phyloP scores from a whole-genome alignment of 805 yeast genomes.

The Starmerella floris region DNA sequence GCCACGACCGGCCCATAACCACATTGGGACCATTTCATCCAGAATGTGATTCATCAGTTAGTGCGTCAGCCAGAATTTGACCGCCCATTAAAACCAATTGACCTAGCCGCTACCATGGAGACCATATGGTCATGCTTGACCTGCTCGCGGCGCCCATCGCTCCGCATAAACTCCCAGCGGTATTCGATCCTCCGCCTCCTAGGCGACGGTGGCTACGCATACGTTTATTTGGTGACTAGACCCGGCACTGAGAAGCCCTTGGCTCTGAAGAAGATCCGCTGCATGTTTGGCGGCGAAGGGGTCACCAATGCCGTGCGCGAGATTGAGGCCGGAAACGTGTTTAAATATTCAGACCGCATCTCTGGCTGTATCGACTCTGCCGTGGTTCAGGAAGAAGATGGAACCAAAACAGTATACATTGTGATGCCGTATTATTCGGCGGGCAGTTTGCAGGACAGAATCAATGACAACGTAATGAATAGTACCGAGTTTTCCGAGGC shows the following conservation, averaged over 20 bases:
- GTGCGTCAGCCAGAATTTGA: too few relatives aligned
- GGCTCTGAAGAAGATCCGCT: conserved; percentile 75
- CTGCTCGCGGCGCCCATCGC: conserved; percentile 38
- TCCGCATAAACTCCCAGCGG: conserved; percentile 41
- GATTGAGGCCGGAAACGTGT: conserved; percentile 59
- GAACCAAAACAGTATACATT: conserved; percentile 64
- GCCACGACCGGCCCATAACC: too few relatives aligned
- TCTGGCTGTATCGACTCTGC: conserved; percentile 58
- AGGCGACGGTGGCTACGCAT: conserved; percentile 85
- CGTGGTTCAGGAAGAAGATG: conserved; percentile 61
- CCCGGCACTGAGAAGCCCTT: conserved; percentile 36
- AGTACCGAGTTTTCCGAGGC: conserved; percentile 42
- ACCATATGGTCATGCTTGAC: conserved; percentile 26
- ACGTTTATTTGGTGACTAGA: conserved; percentile 60
- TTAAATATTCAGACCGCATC: conserved; percentile 48
- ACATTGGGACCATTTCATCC: too few relatives aligned
- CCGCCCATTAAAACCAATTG: too few relatives aligned
- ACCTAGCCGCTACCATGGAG: neutral
- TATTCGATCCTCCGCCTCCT: conserved; percentile 56
- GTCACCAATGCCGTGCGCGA: conserved; percentile 65
- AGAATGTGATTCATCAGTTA: too few relatives aligned
- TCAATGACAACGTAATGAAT: conserved; percentile 49
- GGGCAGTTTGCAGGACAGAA: conserved; percentile 72
- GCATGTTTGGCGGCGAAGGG: conserved; percentile 74
- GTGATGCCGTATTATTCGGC: conserved; percentile 62